Conservation (phyloP, 2,329 filamentous ascomycete species). For the Botryotinia globosa region DNA sequence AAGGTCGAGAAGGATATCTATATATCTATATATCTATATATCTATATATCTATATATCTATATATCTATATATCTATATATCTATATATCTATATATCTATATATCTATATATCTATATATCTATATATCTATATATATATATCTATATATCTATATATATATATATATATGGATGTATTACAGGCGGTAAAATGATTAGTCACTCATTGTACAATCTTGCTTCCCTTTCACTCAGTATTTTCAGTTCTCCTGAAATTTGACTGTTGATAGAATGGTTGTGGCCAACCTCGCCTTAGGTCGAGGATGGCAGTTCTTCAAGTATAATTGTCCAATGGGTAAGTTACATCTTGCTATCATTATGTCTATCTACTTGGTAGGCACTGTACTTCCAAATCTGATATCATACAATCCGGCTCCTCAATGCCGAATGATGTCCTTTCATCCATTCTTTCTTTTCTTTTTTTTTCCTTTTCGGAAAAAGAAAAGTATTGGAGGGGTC, state of each 20-base stretch:
- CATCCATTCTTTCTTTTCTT: background rate
- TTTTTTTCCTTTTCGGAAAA: slow-evolving; percentile 4
- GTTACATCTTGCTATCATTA: background rate
- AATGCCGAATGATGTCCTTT: background rate
- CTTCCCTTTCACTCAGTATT: background rate
- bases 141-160: no score
- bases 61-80: no score
- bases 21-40: no score
- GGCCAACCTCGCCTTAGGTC: background rate
- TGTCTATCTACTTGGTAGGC: background rate
- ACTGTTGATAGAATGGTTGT: background rate
- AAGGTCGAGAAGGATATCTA: background rate
- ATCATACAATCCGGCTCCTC: background rate
- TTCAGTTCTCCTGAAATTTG: background rate
- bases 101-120: no score
- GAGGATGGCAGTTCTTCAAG: background rate
- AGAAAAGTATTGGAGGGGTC: background rate
- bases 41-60: no score
- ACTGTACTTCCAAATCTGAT: background rate
- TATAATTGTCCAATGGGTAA: background rate
- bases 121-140: no score
- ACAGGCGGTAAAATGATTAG: background rate
- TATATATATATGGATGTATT: background rate
- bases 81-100: no score
- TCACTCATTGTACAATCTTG: background rate